Evolutionary conservation across 768 basidiomycete species (phyloP).

Genomic region (Amanita phalloides): DNA sequence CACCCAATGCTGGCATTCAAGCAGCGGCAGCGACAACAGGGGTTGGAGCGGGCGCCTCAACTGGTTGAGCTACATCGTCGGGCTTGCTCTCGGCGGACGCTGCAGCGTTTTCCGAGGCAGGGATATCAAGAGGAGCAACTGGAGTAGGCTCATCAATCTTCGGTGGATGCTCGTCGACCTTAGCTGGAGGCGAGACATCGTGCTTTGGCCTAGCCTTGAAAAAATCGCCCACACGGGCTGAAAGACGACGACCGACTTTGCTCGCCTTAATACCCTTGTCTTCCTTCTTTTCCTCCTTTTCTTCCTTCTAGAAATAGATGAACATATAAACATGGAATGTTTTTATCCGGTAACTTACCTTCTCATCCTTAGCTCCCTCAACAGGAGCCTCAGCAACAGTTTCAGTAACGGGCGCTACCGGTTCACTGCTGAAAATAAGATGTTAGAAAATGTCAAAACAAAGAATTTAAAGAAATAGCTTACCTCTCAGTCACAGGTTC

Average conservation of each 20-base stretch:
- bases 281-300: constrained; percentile 35
- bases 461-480: constrained; percentile 16
- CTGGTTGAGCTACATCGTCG: constrained; percentile 30
- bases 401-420: constrained; percentile 29
- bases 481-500: constrained; percentile 70
- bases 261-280: constrained; percentile 35
- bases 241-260: constrained; percentile 78
- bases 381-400: constrained; percentile 35
- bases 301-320: constrained; percentile 8
- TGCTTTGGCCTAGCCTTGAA: constrained; percentile 68
- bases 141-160: constrained; percentile 77
- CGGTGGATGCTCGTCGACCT: constrained; percentile 85
- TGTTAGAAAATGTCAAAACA: constrained; percentile 8
- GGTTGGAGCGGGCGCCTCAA: constrained; percentile 40
- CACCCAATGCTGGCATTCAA: constrained; percentile 31
- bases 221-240: constrained; percentile 71
- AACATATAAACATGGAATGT: background rate
- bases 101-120: constrained; percentile 40
- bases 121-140: constrained; percentile 78
- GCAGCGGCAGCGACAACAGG: constrained; percentile 74
- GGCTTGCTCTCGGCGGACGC: constrained; percentile 24
- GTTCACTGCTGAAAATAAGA: constrained; percentile 28
- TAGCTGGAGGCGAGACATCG: constrained; percentile 58
- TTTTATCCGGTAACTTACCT: constrained; percentile 23
- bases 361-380: constrained; percentile 50